Conservation (phyloP, 441 rosid genomes). For the Rhodomyrtus psidioides region DNA sequence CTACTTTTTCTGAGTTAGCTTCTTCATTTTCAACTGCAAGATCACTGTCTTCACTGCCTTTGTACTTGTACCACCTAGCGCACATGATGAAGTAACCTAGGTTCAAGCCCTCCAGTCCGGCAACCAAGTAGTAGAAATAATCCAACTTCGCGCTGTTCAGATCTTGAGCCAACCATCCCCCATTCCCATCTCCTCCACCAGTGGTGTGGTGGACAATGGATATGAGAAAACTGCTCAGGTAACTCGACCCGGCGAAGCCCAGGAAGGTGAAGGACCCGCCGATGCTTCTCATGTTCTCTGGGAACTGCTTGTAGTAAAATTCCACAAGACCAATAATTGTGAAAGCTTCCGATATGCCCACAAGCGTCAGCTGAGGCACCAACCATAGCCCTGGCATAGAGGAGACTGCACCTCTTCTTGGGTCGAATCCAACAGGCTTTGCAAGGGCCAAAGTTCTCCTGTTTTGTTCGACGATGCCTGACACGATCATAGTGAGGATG, state of each 20-base stretch:
- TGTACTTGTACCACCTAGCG: not conserved
- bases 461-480: slow-evolving; percentile 23
- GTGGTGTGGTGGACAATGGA: slow-evolving; percentile 17
- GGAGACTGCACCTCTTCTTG: slow-evolving; percentile 24
- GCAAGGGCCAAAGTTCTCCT: slow-evolving; percentile 19
- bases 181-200: not conserved
- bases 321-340: slow-evolving; percentile 21
- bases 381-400: slow-evolving; percentile 38
- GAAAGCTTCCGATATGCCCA: slow-evolving; percentile 31
- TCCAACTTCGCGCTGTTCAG: not conserved
- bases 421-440: slow-evolving; percentile 23
- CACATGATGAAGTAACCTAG: not conserved
- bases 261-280: slow-evolving; percentile 19
- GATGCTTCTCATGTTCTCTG: slow-evolving; percentile 36
- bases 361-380: slow-evolving; percentile 30
- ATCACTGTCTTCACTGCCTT: not conserved
- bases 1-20: not conserved
- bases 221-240: slow-evolving; percentile 23
- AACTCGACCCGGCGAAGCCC: slow-evolving; percentile 20
- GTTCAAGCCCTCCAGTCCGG: not conserved
- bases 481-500: slow-evolving; percentile 14
- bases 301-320: slow-evolving; percentile 38
- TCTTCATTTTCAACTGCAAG: not conserved
- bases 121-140: not conserved
- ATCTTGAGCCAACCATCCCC: slow-evolving; percentile 21